Conservation (phyloP, 2,329 filamentous ascomycete species). For the Phialophora macrospora region DNA sequence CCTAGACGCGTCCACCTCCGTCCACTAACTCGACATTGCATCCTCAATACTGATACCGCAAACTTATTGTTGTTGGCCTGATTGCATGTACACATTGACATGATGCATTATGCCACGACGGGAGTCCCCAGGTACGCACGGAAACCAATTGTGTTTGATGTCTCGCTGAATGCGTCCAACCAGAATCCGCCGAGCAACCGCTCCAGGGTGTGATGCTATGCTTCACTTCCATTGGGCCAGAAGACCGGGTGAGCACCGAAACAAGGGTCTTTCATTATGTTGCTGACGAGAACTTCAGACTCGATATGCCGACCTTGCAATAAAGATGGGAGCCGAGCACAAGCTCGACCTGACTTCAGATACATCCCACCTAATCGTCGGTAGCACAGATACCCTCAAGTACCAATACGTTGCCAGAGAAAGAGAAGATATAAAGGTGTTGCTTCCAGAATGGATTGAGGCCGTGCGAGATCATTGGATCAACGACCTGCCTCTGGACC, state of each 20-base stretch:
- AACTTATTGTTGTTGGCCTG: neutral
- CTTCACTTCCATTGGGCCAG: constrained; percentile 82
- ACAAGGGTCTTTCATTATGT: constrained; percentile 36
- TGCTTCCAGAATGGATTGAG: constrained; percentile 83
- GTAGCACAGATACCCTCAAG: constrained; percentile 86
- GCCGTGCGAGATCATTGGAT: constrained; percentile 81
- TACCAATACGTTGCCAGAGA: constrained; percentile 94
- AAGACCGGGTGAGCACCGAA: constrained; percentile 68
- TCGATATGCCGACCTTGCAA: constrained; percentile 56
- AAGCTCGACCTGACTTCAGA: constrained; percentile 93
- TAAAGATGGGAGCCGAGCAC: constrained; percentile 83
- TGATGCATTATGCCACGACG: constrained; percentile 14
- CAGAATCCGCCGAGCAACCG: constrained; percentile 38
- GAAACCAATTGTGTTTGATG: neutral
- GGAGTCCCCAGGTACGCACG: neutral
- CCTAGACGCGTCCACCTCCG: neutral
- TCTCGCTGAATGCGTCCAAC: constrained; percentile 5
- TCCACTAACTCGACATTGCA: neutral
- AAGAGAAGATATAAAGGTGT: constrained; percentile 80
- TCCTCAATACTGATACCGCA: neutral
- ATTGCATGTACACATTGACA: neutral
- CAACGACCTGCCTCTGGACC: constrained; percentile 74
- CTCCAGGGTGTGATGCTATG: constrained; percentile 72
- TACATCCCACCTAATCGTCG: constrained; percentile 92
- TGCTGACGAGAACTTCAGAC: constrained; percentile 41